A percentile compares a stretch with the other conserved stretches of the same genome.
Evolutionary conservation across 805 yeast species (phyloP).

Genomic region (Saturnispora hagleri): DNA sequence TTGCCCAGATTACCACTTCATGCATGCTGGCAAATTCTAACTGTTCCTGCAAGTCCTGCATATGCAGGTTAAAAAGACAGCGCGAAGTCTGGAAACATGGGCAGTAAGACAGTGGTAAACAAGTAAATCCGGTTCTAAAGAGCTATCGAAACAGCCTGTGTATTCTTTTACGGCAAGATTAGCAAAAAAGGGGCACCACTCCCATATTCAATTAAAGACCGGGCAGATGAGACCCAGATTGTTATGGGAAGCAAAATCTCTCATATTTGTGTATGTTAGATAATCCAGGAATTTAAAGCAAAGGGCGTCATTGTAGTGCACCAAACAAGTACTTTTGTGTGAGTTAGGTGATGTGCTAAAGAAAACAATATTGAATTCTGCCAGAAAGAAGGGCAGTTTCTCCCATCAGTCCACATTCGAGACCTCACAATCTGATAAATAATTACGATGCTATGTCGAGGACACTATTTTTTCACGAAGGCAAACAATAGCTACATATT

Average conservation of each 20-base stretch:
- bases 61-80: background rate
- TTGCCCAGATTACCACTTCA: background rate
- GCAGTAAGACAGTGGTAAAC: background rate
- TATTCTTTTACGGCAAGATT: background rate
- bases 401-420: background rate
- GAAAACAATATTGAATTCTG: no score
- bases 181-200: background rate
- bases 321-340: no score
- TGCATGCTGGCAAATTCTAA: background rate
- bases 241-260: background rate
- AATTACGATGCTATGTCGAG: background rate
- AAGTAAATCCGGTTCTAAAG: background rate
- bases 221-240: background rate
- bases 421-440: background rate
- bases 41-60: background rate
- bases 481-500: background rate
- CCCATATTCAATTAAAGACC: background rate
- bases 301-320: no score
- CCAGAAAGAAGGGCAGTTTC: no score
- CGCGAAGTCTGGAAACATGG: background rate
- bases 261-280: no score
- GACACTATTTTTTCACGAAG: background rate
- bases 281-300: no score
- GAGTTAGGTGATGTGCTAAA: no score
- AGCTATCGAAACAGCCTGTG: background rate